Base-by-base conservation (phyloP, 768 basidiomycete species). In the Amanita polypyramis region DNA sequence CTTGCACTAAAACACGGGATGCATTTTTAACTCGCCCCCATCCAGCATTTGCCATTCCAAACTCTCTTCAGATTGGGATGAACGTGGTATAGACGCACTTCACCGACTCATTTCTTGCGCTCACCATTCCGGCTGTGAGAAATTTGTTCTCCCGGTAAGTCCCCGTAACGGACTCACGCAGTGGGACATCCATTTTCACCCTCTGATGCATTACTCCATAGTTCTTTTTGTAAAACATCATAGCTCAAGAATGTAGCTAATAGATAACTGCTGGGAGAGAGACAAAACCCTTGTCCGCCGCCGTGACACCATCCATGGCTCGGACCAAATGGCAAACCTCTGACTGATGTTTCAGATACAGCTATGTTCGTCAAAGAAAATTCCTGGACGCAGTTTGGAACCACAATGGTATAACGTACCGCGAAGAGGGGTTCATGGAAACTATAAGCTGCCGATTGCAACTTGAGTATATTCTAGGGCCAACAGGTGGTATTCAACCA, bases 31-130 rank as follows among this genome's bases (percentile, higher is more conserved):
- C 14, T 17, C 14, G 2, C 9, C 5, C 4, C 27, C 15, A 42
- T n/a, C n/a, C n/a, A 82, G 84, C 85, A 5, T 89, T 87, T 57
- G 84, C 78, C 5, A 74, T 76, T 15, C 82, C 84, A 5, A 81
- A 73, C 50, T 76, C 80, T 71, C 74, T 29, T 68, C 64, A 52
- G 67, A 63, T 34, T 80, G 76, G 64, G 76, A 74, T 36, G 61
- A 63, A 34, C 71, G 74, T 20, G 73, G 74, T 32, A 70, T 70
- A 33, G 63, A 68, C 5, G 66, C 80, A 25, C 68, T 89, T 7
- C 65, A 69, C 52, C 62, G 79, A 29, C 68, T 84, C 12, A 84
- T 86, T 21, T 63, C 63, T 14, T 64, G 64, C 39, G 84, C 76
- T 2, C 76, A 76, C 45, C 70, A 67, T 9, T 76, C 74, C 52